Conservation (phyloP, 176 grass and related monocot species). For the Oryza glumipatula region DNA sequence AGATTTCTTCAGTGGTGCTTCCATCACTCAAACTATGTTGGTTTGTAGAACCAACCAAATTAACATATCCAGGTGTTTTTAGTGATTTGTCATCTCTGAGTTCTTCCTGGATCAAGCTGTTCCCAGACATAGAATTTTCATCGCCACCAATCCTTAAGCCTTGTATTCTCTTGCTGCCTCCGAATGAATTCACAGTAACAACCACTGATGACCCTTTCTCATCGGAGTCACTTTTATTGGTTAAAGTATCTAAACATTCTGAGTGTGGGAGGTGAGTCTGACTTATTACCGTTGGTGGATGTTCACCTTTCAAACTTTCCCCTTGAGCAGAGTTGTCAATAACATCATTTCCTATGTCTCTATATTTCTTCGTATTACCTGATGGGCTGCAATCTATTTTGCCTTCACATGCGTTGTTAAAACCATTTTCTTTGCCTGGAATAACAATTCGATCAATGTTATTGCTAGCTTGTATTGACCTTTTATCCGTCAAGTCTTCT, state of each 20-base stretch:
- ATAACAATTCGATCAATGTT: slow-evolving; percentile 10
- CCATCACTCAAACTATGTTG: neutral
- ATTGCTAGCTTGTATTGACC: slow-evolving; percentile 11
- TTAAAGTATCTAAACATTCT: slow-evolving; percentile 18
- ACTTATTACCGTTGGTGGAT: slow-evolving; percentile 21
- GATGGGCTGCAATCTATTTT: slow-evolving; percentile 26
- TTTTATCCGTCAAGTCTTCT: slow-evolving; percentile 19
- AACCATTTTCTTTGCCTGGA: slow-evolving; percentile 22
- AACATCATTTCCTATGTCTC: slow-evolving; percentile 16
- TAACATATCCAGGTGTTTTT: neutral
- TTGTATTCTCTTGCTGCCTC: neutral
- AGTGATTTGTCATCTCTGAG: slow-evolving; percentile 29
- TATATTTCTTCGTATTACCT: neutral
- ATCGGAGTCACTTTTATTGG: slow-evolving; percentile 24
- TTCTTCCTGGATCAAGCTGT: slow-evolving; percentile 42
- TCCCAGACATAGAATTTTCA: slow-evolving; percentile 20
- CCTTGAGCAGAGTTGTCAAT: slow-evolving; percentile 30
- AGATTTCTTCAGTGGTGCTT: neutral
- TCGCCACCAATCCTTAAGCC: slow-evolving; percentile 42
- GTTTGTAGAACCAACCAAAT: slow-evolving; percentile 34
- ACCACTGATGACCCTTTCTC: slow-evolving; percentile 1
- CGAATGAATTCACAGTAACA: slow-evolving; percentile 24
- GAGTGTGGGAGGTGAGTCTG: slow-evolving; percentile 23
- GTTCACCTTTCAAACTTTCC: slow-evolving; percentile 31
- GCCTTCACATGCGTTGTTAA: neutral